Conservation (phyloP, 2,329 filamentous ascomycete species). For the Fusarium longipes region DNA sequence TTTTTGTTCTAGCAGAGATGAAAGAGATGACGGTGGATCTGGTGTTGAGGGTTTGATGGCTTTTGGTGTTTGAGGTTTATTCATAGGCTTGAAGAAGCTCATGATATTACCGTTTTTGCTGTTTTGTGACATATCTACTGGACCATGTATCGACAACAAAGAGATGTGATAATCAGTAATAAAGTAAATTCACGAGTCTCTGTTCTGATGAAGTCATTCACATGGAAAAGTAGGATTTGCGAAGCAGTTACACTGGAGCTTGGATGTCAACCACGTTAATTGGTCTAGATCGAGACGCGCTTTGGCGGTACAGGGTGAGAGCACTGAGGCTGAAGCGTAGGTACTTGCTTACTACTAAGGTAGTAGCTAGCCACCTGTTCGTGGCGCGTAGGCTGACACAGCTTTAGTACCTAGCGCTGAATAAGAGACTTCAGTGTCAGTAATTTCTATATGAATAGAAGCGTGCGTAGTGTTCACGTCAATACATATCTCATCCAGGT, state of each 20-base stretch:
- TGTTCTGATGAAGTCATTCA: not conserved
- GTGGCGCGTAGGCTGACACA: no score
- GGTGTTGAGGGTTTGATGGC: constrained; percentile 10
- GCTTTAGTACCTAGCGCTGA: no score
- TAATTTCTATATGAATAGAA: not conserved
- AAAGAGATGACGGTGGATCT: constrained; percentile 35
- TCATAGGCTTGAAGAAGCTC: constrained; percentile 54
- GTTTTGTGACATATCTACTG: constrained; percentile 43
- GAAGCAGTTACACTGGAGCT: constrained; percentile 10
- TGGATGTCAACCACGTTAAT: constrained; percentile 31
- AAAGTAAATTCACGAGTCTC: not conserved
- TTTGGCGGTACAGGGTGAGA: constrained; percentile 3
- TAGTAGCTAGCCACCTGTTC: no score
- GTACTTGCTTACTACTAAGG: not conserved
- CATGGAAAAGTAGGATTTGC: constrained; percentile 14
- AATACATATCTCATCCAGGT: not conserved
- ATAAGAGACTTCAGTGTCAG: not conserved
- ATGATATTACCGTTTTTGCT: constrained; percentile 50
- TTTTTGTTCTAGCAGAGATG: constrained; percentile 44
- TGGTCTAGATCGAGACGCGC: constrained; percentile 19
- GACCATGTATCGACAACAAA: not conserved
- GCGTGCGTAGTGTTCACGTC: not conserved
- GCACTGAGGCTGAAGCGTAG: not conserved
- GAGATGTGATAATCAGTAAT: not conserved
- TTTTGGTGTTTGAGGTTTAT: constrained; percentile 31